phyloP scores from a whole-genome alignment of 108 stramenopile species.

The Cyclostephanos invisitatus region DNA sequence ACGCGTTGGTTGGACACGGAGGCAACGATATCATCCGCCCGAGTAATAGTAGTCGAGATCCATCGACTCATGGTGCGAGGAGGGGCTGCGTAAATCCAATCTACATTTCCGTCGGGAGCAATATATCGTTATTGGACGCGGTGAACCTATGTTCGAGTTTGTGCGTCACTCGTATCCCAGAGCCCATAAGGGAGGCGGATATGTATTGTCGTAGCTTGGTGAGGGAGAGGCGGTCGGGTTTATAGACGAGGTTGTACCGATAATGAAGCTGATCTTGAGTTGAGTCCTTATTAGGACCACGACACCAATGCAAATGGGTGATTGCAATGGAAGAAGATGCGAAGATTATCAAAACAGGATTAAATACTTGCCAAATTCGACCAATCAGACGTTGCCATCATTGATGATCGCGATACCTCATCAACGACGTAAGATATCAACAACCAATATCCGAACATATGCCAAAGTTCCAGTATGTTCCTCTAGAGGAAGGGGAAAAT shows the following conservation, averaged over 20 bases:
- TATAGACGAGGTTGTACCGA: too few species aligned
- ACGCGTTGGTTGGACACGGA: constrained; percentile 69
- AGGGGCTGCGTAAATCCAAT: constrained; percentile 62
- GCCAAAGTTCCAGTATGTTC: too few species aligned
- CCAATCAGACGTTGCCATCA: too few species aligned
- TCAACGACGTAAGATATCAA: too few species aligned
- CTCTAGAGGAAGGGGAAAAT: too few species aligned
- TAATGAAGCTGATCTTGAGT: too few species aligned
- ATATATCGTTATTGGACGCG: constrained; percentile 54
- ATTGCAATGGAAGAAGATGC: too few species aligned
- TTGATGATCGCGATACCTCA: too few species aligned
- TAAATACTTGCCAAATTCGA: too few species aligned
- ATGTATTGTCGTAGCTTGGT: constrained; percentile 58
- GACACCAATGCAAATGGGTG: too few species aligned
- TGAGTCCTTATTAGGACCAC: not conserved
- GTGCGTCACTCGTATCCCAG: constrained; percentile 61
- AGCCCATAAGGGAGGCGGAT: constrained; percentile 74
- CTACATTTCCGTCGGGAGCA: constrained; percentile 64
- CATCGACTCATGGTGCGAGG: not conserved
- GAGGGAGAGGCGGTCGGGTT: constrained; percentile 28
- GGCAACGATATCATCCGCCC: constrained; percentile 27
- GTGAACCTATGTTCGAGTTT: constrained; percentile 42
- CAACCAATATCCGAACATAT: too few species aligned
- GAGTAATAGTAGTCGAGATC: not conserved
- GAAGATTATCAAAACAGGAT: too few species aligned